Conservation (phyloP, 495 filamentous ascomycete species). For the Choiromyces venosus region DNA sequence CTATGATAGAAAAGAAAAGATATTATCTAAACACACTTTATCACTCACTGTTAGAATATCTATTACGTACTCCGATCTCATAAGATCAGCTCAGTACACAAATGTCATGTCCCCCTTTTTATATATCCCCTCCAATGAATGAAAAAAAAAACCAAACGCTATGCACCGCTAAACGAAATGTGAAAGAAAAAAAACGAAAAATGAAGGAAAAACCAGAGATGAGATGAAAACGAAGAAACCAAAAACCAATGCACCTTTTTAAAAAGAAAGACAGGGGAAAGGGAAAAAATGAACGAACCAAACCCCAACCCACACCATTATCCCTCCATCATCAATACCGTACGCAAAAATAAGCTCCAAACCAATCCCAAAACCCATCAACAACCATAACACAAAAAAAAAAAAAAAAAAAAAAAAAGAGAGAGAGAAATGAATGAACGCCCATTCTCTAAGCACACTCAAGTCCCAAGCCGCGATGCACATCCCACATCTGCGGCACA, state of each 20-base stretch:
- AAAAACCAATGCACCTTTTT: background rate
- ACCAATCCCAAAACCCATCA: constrained; percentile 14
- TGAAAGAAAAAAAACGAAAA: too few relatives aligned
- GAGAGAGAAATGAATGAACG: constrained; percentile 10
- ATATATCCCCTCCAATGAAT: background rate
- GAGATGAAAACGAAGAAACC: background rate
- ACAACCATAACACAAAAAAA: constrained; percentile 7
- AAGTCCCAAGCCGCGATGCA: constrained; percentile 34
- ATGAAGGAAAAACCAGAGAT: background rate
- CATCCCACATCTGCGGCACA: constrained; percentile 36
- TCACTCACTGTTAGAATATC: background rate
- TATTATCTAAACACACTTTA: background rate
- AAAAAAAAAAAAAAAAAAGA: background rate
- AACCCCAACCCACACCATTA: constrained; percentile 1
- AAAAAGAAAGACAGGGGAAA: too few relatives aligned
- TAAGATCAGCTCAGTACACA: background rate
- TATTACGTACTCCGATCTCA: constrained; percentile 2
- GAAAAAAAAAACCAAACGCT: background rate
- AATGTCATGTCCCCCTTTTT: background rate
- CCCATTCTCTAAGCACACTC: constrained; percentile 19
- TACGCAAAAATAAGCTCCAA: constrained; percentile 5
- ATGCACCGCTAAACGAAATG: background rate
- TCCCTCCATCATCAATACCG: background rate
- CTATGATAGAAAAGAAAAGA: background rate
- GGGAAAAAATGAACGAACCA: background rate